Evolutionary conservation across 2,329 filamentous ascomycete genomes (phyloP), one percentile per base, ranked within the genome.

Genomic region (Colletotrichum chrysophilum): DNA sequence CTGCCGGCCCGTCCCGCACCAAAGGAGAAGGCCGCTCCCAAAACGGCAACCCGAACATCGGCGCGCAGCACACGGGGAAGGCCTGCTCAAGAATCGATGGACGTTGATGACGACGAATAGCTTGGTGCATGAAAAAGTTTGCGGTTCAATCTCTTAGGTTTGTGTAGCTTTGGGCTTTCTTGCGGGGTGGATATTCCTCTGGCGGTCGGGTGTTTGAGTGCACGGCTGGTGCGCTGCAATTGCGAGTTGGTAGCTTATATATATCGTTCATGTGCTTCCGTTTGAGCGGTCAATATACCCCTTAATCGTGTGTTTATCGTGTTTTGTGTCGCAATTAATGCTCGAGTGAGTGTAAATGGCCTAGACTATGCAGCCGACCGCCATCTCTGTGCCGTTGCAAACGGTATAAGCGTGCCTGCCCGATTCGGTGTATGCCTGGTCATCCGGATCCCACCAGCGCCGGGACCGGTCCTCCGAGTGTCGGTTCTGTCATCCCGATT

Each of bases 21-120:
- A 30, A 78, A 77, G 56, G 74, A 77, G 56, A 77, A 77, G 62
- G 66, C 71, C 6, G 71, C 71, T 9, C 71, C 74, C 9, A 52
- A 67, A 14, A 55, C 71, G 32, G 69, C 73, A 13, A 74, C 74
- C 12, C 61, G 71, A 43, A 36, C 71, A 52, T 74, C 74, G 16
- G 61, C 64, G 38, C 60, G 74, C 9, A 75, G 30, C 36, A 76
- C 78, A 12, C 80, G 82, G n/a, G 78, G 80, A 9, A 79, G 77
- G 56, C 56, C 76, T 34, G 78, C 79, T 36, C 83, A 79, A 77
- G 80, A 80, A 24, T 72, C 78, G 21, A 85, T 86, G 84, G 84
- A 85, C 10, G 75, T 84, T 43, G 84, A 86, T 70, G 80, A 82
- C 36, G 82, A 82, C 58, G 82, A 82, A 58, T 66, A 55, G 67